Evolutionary conservation across 768 basidiomycete genomes (phyloP), one percentile per base, ranked within the genome.

Genomic region (Gymnopilus junonius): DNA sequence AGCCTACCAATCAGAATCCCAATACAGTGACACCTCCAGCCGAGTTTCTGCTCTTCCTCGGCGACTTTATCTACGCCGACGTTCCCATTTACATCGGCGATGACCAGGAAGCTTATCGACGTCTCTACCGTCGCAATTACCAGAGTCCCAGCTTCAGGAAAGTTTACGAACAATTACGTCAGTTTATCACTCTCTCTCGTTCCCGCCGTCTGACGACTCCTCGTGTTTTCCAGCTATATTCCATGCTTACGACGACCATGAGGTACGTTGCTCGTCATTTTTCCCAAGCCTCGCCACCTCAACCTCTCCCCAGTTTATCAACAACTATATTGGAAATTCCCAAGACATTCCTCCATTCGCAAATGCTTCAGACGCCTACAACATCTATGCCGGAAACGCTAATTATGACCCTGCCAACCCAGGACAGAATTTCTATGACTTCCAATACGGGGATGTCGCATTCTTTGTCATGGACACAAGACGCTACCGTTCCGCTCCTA

Each of bases 381-480:
- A 77, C 54, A 70, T 85, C 35, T 93, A 92, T 75, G 85, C 88
- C 51, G 87, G 85, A 2, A 74, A 83, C 29, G 85, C 82, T 12
- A 91, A 92, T 70, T 88, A 85, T 71, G 87, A 88, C 62, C 74
- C 87, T 1, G 59, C 72, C 23, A 72, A 71, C 15, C 70, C 75
- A 7, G 83, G 77, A 27, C 77, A 80, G 55, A 76, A 84, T 63
- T 89, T 88, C 69, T 90, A 81, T 68, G 82, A 84, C 56, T 90
- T 90, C 74, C 78, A 79, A 34, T 83, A 88, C 65, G 90, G 86
- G 0, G 91, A 93, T 67, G 78, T 80, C 8, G 88, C 89, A 0
- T 92, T 90, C 73, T 93, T 92, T 76, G 89, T 92, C n/a, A 76
- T 89, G 77, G 91, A 93, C 75, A 90, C 89, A 6, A 80, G 90